Conservation (phyloP, 2,329 filamentous ascomycete genomes). For the Drechslera avenae region DNA sequence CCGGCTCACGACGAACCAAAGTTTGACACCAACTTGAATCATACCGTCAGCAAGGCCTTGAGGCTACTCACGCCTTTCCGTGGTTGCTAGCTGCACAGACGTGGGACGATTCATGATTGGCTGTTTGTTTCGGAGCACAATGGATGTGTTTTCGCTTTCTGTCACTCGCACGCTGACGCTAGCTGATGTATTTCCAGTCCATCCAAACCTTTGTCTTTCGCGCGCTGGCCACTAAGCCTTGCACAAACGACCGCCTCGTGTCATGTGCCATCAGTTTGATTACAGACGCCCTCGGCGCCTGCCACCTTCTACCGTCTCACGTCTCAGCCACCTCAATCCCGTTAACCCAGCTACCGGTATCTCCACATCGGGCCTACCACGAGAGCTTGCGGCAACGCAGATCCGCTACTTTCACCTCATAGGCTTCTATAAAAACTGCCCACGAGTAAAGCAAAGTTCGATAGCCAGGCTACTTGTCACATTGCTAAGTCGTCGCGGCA, state of each 20-base stretch:
- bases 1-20: neutral
- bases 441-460: no score
- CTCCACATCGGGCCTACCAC: neutral
- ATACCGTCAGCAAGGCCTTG: neutral
- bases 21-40: neutral
- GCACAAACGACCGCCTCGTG: no score
- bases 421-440: no score
- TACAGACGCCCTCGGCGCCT: neutral
- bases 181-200: neutral
- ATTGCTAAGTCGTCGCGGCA: no score
- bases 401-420: neutral
- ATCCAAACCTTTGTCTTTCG: neutral
- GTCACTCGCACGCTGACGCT: neutral
- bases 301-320: constrained; percentile 6
- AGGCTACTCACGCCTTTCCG: neutral
- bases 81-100: neutral
- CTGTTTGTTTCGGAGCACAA: neutral
- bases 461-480: no score
- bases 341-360: constrained; percentile 10
- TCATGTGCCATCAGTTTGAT: no score
- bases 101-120: neutral
- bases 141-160: neutral
- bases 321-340: neutral
- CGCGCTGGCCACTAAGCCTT: neutral
- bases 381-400: neutral